Evolutionary conservation across 2,329 filamentous ascomycete species (phyloP).

Genomic region (Ophiocordyceps unilateralis): DNA sequence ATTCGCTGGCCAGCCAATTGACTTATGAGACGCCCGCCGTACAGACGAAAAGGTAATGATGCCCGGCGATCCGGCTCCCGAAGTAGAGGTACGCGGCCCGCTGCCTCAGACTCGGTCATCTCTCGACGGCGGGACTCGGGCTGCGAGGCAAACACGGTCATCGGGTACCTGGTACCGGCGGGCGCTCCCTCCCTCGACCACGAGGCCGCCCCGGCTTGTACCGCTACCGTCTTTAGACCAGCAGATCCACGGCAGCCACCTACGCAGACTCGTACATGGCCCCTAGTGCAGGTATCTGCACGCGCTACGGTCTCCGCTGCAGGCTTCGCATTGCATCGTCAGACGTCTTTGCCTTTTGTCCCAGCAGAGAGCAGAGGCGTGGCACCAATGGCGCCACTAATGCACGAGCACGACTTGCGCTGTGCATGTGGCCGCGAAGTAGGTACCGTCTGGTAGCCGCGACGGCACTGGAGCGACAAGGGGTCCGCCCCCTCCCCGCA

Average conservation of each 20-base stretch:
- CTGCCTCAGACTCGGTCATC: background rate
- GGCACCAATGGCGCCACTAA: slow-evolving; percentile 1
- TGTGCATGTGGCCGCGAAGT: background rate
- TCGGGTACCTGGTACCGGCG: background rate
- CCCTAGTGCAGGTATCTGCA: background rate
- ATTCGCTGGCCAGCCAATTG: too few species aligned
- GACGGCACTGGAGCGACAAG: background rate
- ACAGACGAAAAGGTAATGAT: background rate
- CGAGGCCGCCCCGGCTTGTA: background rate
- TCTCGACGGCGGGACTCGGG: background rate
- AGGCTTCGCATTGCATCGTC: background rate
- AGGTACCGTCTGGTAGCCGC: too few species aligned
- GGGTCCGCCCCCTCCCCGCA: background rate
- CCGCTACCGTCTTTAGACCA: background rate
- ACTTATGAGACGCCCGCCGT: too few species aligned
- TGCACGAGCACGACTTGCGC: background rate
- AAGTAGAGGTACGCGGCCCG: background rate
- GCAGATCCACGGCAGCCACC: too few species aligned
- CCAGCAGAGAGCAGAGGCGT: background rate
- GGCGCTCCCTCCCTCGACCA: background rate
- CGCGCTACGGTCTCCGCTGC: background rate
- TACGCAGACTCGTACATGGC: too few species aligned
- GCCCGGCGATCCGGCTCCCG: background rate
- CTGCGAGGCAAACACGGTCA: background rate
- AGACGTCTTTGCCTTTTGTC: background rate